phyloP scores from a whole-genome alignment of 768 basidiomycete genomes.

The Mycena olivaceomarginata region DNA sequence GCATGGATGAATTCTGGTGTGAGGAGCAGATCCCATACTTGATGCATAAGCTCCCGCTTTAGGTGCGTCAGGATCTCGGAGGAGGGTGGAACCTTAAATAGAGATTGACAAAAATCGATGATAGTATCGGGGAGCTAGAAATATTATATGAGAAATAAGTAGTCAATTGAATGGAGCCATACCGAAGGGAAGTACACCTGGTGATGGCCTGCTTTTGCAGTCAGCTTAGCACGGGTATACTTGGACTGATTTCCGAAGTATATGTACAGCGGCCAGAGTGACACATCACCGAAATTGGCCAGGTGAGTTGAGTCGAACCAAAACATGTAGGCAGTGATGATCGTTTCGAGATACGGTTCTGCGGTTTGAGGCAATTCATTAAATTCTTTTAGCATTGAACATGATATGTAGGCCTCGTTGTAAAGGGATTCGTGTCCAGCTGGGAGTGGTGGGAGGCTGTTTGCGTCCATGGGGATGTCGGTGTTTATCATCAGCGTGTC shows the following conservation, averaged over 20 bases:
- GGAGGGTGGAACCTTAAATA: no score
- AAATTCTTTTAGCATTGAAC: constrained; percentile 39
- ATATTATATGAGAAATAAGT: no score
- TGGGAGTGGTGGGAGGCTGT: constrained; percentile 3
- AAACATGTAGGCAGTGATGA: neutral
- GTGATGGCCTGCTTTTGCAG: constrained; percentile 46
- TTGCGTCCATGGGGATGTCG: constrained; percentile 6
- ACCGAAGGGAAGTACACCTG: no score
- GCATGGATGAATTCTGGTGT: no score
- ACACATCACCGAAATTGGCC: constrained; percentile 56
- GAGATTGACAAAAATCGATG: no score
- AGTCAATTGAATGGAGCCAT: no score
- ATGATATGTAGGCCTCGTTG: constrained; percentile 44
- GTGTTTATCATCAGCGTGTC: neutral
- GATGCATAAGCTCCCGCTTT: no score
- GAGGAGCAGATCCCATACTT: no score
- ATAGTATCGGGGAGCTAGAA: no score
- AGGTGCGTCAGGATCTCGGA: no score
- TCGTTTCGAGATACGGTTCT: neutral
- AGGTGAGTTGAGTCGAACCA: neutral
- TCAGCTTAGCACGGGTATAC: constrained; percentile 54
- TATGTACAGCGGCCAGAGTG: constrained; percentile 63
- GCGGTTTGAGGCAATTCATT: no score
- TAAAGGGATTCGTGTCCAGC: constrained; percentile 24
- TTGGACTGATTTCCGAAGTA: constrained; percentile 63